These are phyloP conservation scores for Vitis hybrid DNA, from an alignment of 177 flowering plant genomes.

Conservation along the genomic window DNA sequence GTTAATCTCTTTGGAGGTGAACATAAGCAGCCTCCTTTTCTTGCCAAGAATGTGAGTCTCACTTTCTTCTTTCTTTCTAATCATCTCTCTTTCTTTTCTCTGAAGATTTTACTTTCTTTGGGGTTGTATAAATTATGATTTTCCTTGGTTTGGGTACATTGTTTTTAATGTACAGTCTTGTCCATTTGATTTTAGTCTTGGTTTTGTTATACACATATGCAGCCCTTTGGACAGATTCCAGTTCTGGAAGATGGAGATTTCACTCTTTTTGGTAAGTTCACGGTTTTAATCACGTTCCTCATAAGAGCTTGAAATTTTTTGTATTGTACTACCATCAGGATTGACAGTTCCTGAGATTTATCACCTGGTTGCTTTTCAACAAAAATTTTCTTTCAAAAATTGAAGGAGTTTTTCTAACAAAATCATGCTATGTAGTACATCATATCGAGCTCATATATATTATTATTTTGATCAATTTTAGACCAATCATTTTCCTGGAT, in stretches of 20 bases:
- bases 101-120: neutral
- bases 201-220: slow-evolving; percentile 1
- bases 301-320: too few relatives aligned
- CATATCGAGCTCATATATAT: too few relatives aligned
- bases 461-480: too few relatives aligned
- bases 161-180: too few relatives aligned
- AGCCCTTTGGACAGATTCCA: slow-evolving; percentile 51
- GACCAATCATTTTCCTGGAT: too few relatives aligned
- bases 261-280: slow-evolving; percentile 35
- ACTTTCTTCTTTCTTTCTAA: neutral
- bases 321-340: too few relatives aligned
- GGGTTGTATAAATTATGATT: neutral
- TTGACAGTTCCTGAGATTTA: too few relatives aligned
- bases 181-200: too few relatives aligned
- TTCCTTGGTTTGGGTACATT: neutral
- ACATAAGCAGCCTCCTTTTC: slow-evolving; percentile 38
- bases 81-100: neutral
- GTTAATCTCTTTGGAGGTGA: slow-evolving; percentile 24
- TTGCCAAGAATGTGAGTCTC: slow-evolving; percentile 34
- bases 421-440: too few relatives aligned
- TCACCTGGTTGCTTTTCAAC: neutral
- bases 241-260: slow-evolving; percentile 46
- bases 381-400: too few relatives aligned
- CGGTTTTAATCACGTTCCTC: neutral
- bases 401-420: too few relatives aligned